phyloP scores from a whole-genome alignment of 164 flowering plant genomes.

The Annona cherimola region DNA sequence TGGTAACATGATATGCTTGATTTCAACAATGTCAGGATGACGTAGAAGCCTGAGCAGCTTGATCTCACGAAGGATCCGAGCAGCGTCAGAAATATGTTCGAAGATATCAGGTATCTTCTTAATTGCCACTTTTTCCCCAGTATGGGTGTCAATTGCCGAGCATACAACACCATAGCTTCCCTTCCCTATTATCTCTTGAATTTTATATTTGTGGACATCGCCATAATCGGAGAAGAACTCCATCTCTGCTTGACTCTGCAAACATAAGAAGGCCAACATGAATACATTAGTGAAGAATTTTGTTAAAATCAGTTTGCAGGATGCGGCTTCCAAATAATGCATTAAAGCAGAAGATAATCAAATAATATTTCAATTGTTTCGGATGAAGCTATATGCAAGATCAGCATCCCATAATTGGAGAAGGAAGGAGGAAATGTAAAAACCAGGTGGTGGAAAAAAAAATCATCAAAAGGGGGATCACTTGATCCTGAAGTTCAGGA shows the following conservation, averaged over 20 bases:
- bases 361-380: background rate
- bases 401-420: background rate
- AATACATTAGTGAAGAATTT: background rate
- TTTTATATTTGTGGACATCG: constrained; percentile 16
- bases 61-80: constrained; percentile 86
- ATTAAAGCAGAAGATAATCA: background rate
- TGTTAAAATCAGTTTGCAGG: background rate
- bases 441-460: too few species aligned
- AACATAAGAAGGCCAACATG: background rate
- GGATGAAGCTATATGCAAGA: background rate
- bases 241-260: constrained; percentile 16
- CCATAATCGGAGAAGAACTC: constrained; percentile 21
- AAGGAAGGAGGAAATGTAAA: too few species aligned
- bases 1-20: constrained; percentile 86
- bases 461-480: too few species aligned
- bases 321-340: background rate
- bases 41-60: constrained; percentile 82
- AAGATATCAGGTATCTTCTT: constrained; percentile 22
- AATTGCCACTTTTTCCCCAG: constrained; percentile 22
- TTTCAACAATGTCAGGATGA: constrained; percentile 94
- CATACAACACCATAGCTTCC: constrained; percentile 24
- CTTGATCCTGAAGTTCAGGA: too few species aligned
- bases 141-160: constrained; percentile 20
- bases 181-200: constrained; percentile 19
- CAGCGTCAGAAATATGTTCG: constrained; percentile 53